Evolutionary conservation across 2,329 filamentous ascomycete species (phyloP), one percentile per base, ranked within the genome.

Genomic region (Epichloe gansuensis): DNA sequence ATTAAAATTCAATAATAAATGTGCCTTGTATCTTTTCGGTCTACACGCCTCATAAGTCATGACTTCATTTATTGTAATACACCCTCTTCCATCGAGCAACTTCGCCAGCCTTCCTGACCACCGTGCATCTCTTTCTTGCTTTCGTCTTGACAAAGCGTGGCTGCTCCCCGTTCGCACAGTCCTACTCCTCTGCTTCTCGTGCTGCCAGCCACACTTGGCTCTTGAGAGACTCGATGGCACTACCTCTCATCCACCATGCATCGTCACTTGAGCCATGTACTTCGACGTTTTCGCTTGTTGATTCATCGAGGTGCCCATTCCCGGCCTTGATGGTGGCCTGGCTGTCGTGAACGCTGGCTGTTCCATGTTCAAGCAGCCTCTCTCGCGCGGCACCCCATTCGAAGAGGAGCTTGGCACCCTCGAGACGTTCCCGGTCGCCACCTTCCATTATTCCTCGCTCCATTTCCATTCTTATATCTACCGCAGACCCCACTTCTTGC

Each of bases 381-480:
- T 59, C 69, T 31, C 77, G 71, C 54, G 69, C 68, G 46, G 75
- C 72, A 1, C 69, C 72, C 79, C 79, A 82, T 61, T 77, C 77
- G 57, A 82, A 81, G 21, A 82, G 61, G 47, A 79, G 57, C 46
- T 69, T 71, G 5, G 78, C 61, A 0, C 76, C 77, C 13, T 80
- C 65, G 23, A 81, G 65, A 7, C 66, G 65, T 52, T 68, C 66
- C 15, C 66, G 58, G 57, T 72, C 71, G 1, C 63, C 69, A 2
- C 66, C 67, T 4, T 71, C 67, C 47, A 73, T 53, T 37, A 74
- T 73, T 23, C 72, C 70, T 48, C 63, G 63, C 58, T 78, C 79
- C 47, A 95, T 73, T 54, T 84, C 78, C 28, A 95, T 69, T 41
- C 85, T 75, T 35, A 82, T 80, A 63, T 95, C 91, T 1, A 94